Percentiles rank a stretch among this genome's conserved stretches.
phyloP scores from a whole-genome alignment of 805 yeast genomes.

The Pichia insulana region DNA sequence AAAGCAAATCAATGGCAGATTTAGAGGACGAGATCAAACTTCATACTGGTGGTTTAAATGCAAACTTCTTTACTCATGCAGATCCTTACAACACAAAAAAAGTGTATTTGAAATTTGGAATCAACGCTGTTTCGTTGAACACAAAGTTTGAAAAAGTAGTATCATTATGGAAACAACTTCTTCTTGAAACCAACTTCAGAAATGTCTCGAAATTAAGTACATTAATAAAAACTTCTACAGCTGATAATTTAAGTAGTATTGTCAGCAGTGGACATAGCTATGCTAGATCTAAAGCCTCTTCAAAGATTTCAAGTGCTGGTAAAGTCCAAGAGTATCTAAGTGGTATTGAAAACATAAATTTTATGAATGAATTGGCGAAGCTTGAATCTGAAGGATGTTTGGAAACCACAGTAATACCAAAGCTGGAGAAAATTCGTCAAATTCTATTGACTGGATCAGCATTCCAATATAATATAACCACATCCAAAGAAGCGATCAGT shows the following conservation, averaged over 20 bases:
- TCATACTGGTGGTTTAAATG: conserved; percentile 75
- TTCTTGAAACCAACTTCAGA: conserved; percentile 57
- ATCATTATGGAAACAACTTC: conserved; percentile 59
- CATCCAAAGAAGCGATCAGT: conserved; percentile 37
- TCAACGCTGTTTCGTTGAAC: conserved; percentile 65
- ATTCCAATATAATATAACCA: conserved; percentile 49
- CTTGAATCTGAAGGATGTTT: conserved; percentile 43
- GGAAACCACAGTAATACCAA: conserved; percentile 54
- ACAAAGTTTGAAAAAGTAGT: conserved; percentile 52
- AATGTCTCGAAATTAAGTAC: conserved; percentile 62
- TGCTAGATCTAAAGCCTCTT: conserved; percentile 60
- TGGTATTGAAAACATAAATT: conserved; percentile 74
- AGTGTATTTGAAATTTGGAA: conserved; percentile 44
- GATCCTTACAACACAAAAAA: conserved; percentile 41
- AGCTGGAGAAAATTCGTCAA: conserved; percentile 43
- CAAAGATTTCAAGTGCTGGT: conserved; percentile 53
- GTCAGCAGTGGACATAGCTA: conserved; percentile 85
- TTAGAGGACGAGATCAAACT: conserved; percentile 79
- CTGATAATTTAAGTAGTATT: conserved; percentile 68
- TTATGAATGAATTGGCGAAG: conserved; percentile 51
- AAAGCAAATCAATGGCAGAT: conserved; percentile 57
- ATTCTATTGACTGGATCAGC: conserved; percentile 34
- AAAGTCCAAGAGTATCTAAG: conserved; percentile 52
- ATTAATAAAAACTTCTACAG: conserved; percentile 62
- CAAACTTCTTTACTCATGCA: conserved; percentile 49